A percentile compares a stretch with the other conserved stretches of the same genome.
Conservation (phyloP, 306 rosid species). For the Hippophae rhamnoides region DNA sequence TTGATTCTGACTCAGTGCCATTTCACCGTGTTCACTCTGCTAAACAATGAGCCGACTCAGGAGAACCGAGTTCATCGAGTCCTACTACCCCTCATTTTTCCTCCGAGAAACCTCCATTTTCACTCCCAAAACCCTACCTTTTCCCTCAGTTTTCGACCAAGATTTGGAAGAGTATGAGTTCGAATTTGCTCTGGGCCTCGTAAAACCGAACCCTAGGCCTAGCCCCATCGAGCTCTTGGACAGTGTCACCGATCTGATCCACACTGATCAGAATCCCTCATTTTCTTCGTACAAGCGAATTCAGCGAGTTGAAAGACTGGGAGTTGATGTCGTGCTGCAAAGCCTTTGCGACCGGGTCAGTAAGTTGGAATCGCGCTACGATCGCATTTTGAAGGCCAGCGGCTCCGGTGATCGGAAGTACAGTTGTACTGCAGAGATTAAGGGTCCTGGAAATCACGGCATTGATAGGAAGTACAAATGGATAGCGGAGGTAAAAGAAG, state of each 20-base stretch:
- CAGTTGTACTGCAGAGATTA: slow-evolving; percentile 76
- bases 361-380: slow-evolving; percentile 60
- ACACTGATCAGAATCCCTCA: slow-evolving; percentile 30
- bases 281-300: slow-evolving; percentile 26
- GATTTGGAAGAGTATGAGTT: slow-evolving; percentile 28
- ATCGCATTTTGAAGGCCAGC: slow-evolving; percentile 32
- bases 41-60: slow-evolving; percentile 51
- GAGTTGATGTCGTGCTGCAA: slow-evolving; percentile 32
- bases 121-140: slow-evolving; percentile 26
- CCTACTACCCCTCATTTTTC: slow-evolving; percentile 22
- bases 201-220: slow-evolving; percentile 11
- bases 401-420: slow-evolving; percentile 51
- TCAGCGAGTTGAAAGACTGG: slow-evolving; percentile 39
- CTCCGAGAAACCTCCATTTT: slow-evolving; percentile 38
- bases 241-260: slow-evolving; percentile 42
- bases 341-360: slow-evolving; percentile 53
- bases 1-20: slow-evolving; percentile 17
- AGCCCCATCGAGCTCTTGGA: slow-evolving; percentile 26
- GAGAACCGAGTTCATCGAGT: slow-evolving; percentile 46
- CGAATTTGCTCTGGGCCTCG: slow-evolving; percentile 26
- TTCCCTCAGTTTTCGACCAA: slow-evolving; percentile 40
- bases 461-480: slow-evolving; percentile 66
- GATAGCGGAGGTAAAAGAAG: slow-evolving; percentile 57
- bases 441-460: slow-evolving; percentile 39
- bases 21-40: slow-evolving; percentile 19